Percentiles rank a stretch among this genome's conserved stretches.
Evolutionary conservation across 2,329 filamentous ascomycete genomes (phyloP).

Genomic region (Botrytis byssoidea): DNA sequence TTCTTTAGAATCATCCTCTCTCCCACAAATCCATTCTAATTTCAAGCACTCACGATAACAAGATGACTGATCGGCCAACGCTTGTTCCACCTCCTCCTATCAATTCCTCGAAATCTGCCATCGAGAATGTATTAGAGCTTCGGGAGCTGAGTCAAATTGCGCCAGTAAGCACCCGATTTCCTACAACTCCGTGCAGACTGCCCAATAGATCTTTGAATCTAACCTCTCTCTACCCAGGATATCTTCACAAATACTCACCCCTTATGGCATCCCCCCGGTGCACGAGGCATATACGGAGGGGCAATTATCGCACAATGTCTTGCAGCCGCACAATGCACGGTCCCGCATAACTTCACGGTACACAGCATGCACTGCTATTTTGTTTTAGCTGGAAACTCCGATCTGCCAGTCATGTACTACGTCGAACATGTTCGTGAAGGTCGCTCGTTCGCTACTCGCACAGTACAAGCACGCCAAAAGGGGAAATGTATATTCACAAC

Average conservation of each 20-base stretch:
- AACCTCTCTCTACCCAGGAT: conserved; percentile 51
- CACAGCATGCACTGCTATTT: conserved; percentile 99
- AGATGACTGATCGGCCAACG: conserved; percentile 47
- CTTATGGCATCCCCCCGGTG: conserved; percentile 88
- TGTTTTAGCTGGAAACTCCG: conserved; percentile 80
- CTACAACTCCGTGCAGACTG: conserved; percentile 20
- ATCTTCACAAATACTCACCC: conserved; percentile 93
- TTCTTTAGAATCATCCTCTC: not conserved
- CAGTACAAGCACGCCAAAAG: conserved; percentile 89
- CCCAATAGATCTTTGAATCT: not conserved
- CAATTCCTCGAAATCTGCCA: conserved; percentile 70
- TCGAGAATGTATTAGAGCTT: conserved; percentile 87
- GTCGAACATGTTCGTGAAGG: conserved; percentile 93
- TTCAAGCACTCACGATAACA: not conserved
- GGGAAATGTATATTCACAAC: conserved; percentile 93
- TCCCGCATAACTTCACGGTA: conserved; percentile 74
- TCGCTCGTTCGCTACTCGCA: conserved; percentile 83
- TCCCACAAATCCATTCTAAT: not conserved
- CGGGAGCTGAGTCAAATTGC: conserved; percentile 75
- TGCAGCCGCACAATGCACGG: conserved; percentile 82
- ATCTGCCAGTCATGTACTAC: conserved; percentile 88
- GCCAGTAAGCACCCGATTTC: conserved; percentile 52
- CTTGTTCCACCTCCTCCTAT: conserved; percentile 73
- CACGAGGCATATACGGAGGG: conserved; percentile 90
- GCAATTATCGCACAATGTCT: conserved; percentile 91